These are phyloP conservation scores for Backusella liffmaniae DNA, from an alignment of 192 early-diverging fungal genomes.

Conservation along the genomic window DNA sequence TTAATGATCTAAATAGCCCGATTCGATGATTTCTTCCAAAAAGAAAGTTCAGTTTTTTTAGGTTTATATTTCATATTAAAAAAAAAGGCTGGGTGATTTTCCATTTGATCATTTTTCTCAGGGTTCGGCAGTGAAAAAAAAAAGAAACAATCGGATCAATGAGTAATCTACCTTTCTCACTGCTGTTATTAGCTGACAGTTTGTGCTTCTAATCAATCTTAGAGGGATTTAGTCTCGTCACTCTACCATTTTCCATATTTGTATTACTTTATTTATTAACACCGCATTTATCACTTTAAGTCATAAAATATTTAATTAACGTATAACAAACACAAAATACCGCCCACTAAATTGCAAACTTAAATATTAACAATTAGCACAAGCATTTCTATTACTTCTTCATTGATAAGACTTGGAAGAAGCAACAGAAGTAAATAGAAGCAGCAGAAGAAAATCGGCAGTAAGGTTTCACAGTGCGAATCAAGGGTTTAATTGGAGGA, in stretches of 20 bases:
- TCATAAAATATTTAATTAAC: background rate
- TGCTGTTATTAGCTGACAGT: background rate
- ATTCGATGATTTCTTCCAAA: background rate
- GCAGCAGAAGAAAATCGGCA: background rate
- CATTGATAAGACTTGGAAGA: background rate
- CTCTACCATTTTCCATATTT: constrained; percentile 1
- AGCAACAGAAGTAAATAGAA: background rate
- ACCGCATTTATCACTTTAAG: background rate
- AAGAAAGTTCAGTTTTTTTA: background rate
- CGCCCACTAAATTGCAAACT: background rate
- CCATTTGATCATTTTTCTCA: background rate
- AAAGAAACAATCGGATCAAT: background rate
- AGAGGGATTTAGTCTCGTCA: background rate
- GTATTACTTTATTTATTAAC: background rate
- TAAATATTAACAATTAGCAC: background rate
- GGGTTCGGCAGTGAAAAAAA: background rate
- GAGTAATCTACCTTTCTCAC: background rate
- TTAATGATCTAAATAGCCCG: background rate
- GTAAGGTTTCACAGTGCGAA: constrained; percentile 3
- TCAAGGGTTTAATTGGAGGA: constrained; percentile 3
- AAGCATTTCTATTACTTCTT: background rate
- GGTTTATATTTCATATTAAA: background rate
- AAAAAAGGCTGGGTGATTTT: background rate
- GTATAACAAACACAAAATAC: background rate
- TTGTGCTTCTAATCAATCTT: background rate